Base-by-base conservation (phyloP, 1,139 yeast genomes). In the Geotrichum restrictum region DNA sequence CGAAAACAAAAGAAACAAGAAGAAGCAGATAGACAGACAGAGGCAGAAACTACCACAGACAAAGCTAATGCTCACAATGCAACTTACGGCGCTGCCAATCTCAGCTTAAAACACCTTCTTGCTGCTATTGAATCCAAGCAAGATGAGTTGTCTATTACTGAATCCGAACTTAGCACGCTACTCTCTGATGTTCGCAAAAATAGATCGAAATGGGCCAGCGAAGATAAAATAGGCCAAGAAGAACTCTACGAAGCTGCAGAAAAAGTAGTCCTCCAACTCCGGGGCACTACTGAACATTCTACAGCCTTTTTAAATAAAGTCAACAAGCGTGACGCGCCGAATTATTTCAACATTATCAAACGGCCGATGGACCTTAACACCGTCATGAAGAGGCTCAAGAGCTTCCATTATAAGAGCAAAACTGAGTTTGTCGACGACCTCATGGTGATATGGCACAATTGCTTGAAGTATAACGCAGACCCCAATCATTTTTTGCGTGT, bases 201-300 rank as follows among this genome's bases (percentile, higher is more conserved):
- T 65, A 76, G 98, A 59, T 95, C 98, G 0, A 93, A 94, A 69
- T 94, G 98, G 99, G 96, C 83, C 5, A 88, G 88, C 56, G 97
- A 93, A 65, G 96, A 91, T 56, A 78, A 88, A 57, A 83, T 93
- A 40, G 98, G 98, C 3, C 99, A 94, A 68, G 99, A 94, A 66
- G 99, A 94, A 66, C 75, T 94, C 16, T 94, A 93, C 64, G 98
- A 94, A 62, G 96, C 97, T 0, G 93, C 97, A 62, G 98, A 94
- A 64, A 91, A 88, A 64, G 98, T 93, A 1, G 93, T 91, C 0
- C 72, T 83, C 57, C 98, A 94, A 63, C 73, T 94, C 41, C 77
- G 98, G 64, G 88, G 94, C 10, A 88, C 85, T 60, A 93, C 98
- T 0, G 98, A 93, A 64, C 98, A 93, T 69, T 91, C 98, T 0